phyloP scores from a whole-genome alignment of 257 asterid genomes.

The Capsicum rhomboideum region DNA sequence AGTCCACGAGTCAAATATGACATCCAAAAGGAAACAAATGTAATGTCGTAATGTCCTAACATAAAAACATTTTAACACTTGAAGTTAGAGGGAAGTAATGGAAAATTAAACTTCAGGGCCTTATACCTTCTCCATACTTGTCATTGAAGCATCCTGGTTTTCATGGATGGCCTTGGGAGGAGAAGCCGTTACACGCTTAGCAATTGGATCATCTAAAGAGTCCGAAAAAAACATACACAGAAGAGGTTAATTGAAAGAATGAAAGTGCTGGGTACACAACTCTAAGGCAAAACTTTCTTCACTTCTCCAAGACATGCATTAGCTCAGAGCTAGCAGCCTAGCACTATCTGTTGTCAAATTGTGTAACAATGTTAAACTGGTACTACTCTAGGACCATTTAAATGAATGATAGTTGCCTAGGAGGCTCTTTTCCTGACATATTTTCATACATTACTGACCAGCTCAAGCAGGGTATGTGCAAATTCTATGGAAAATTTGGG shows the following conservation, averaged over 20 bases:
- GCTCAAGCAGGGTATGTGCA: background rate
- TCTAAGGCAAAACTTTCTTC: background rate
- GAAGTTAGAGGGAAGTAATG: background rate
- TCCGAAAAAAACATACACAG: constrained; percentile 1
- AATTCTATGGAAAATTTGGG: background rate
- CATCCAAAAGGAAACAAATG: background rate
- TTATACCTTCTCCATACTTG: constrained; percentile 29
- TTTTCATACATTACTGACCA: background rate
- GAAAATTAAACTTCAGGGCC: constrained; percentile 3
- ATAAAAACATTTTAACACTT: background rate
- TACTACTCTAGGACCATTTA: background rate
- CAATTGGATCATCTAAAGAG: constrained; percentile 78
- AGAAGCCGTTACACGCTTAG: constrained; percentile 38
- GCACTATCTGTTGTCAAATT: background rate
- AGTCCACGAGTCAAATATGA: background rate
- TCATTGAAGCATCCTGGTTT: constrained; percentile 20
- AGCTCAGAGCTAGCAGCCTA: background rate
- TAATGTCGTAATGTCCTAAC: background rate
- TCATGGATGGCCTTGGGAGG: constrained; percentile 40
- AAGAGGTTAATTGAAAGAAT: constrained; percentile 1
- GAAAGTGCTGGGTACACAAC: background rate
- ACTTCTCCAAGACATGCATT: background rate
- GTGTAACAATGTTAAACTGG: background rate
- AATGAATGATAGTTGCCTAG: background rate
- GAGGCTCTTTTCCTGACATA: background rate